phyloP scores from a whole-genome alignment of 371 early-diverging fungal species.

The Ordospora pajunii region DNA sequence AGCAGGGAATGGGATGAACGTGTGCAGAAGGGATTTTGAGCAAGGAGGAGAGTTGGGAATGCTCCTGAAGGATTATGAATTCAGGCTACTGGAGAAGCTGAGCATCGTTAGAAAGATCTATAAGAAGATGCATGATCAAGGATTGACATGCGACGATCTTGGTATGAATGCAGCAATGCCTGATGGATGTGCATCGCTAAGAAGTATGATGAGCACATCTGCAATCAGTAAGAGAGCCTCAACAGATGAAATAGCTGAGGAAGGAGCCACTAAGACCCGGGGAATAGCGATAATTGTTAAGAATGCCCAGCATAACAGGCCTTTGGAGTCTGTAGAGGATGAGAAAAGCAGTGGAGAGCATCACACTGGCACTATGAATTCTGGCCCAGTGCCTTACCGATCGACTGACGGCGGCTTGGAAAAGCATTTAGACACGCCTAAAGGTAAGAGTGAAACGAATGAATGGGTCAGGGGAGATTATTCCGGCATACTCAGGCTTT shows the following conservation, averaged over 20 bases:
- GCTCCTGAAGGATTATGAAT: slow-evolving; percentile 7
- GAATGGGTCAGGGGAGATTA: neutral
- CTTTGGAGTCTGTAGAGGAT: neutral
- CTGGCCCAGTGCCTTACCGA: no score
- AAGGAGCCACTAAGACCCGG: neutral
- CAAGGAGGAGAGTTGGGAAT: neutral
- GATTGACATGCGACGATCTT: neutral
- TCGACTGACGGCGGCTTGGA: no score
- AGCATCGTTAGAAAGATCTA: neutral
- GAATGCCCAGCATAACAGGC: neutral
- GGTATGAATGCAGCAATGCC: neutral
- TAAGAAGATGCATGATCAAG: neutral
- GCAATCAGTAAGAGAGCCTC: neutral
- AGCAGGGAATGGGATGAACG: neutral
- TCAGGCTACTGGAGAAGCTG: neutral
- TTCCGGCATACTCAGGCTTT: slow-evolving; percentile 2
- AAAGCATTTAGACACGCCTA: no score
- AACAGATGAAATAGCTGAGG: neutral
- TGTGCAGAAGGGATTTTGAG: neutral
- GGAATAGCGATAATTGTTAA: neutral
- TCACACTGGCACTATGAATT: no score
- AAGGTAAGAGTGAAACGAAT: no score
- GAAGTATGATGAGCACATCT: neutral
- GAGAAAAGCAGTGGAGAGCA: neutral
- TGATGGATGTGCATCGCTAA: neutral